Evolutionary conservation across 208 protist species (phyloP), one percentile per base, ranked within the genome.

Genomic region (Trypanosoma cruzi): DNA sequence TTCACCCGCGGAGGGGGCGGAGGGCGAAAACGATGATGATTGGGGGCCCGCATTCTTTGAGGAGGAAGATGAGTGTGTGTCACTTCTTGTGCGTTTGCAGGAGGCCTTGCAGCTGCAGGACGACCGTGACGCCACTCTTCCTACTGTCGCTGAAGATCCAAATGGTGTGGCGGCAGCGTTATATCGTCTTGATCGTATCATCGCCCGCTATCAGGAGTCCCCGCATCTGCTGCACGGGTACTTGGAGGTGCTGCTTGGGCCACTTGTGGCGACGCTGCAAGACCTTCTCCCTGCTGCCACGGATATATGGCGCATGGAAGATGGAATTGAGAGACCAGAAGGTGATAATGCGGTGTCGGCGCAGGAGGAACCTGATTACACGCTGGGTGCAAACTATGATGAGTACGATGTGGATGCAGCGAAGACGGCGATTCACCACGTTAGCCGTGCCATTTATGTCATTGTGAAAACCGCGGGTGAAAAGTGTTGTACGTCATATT

Each of bases 201-300:
- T 98, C 1, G 88, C 95, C 26, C 86, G 89, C 40, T 99, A 99
- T 73, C 97, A 98, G 65, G 96, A 99, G 82, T 88, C 86, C 72
- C 88, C 97, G 20, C 84, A 95, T 59, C 77, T 99, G 18, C 84
- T 99, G 10, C 89, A 98, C 64, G 78, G 87, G 1, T 77, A 98
- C 72, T 74, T 98, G n/a, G 91, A 97, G 72, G 46, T 29, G 32
- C 68, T 98, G 11, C 84, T 98, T 59, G 32, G 64, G 32, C 93
- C 89, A 10, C 76, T 98, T 14, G 80, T 97, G n/a, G 54, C 52
- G 1, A 67, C 94, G 49, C 81, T 94, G 34, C 67, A 89, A 31
- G 71, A 78, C 16, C 79, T 80, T 56, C 52, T 91, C 24, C 79
- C 84, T 32, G 53, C 68, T 14, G 75, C 87, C 1, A 67, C 75